Base-by-base conservation (phyloP, 495 filamentous ascomycete species). In the Aspergillus indologenus region DNA sequence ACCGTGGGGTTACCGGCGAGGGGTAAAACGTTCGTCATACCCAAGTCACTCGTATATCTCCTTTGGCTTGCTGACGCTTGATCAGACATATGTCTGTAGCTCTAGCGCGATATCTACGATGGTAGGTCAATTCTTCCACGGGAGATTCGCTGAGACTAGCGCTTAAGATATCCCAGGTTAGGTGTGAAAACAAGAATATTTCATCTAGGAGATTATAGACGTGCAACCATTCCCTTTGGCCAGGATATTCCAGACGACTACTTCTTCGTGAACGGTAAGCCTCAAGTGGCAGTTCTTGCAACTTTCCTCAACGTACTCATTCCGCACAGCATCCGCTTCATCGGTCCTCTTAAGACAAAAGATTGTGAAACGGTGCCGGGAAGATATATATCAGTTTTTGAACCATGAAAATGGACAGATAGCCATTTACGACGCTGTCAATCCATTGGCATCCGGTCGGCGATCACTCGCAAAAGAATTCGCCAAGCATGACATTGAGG, bases 361-460 rank as follows among this genome's bases (percentile, higher is more conserved):
- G 77, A 98, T 99, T 51, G 83, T 98, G 8, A 96, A 96, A 76
- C 94, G 94, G 71, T 99, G 95, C 65, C 85, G 93, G 51, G 92
- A 98, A 70, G 95, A 99, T 65, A 95, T 99, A 34, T 96, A 96
- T 58, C 87, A 88, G 56, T 99, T 96, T 76, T 78, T 99, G 42
- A 92, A 96, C 61, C 86, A 96, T 62, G 95, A 98, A 66, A 98
- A 97, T 65, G 95, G 95, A 14, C 95, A 99, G 65, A 91, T 99
- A 53, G 95, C 95, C 44, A 98, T 99, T 53, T 99, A 98, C 66
- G 95, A 99, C 77, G 94, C 95, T 23, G 95, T 99, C n/a, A 98
- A 98, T 66, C 91, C 92, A 12, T 82, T 93, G 20, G 84, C 90
- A 22, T 82, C 83, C 52, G 92, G 91, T n/a, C 86, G 95, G 31